Evolutionary conservation across 2,329 filamentous ascomycete species (phyloP), one percentile per base, ranked within the genome.

Genomic region (Penicillium concentricum): DNA sequence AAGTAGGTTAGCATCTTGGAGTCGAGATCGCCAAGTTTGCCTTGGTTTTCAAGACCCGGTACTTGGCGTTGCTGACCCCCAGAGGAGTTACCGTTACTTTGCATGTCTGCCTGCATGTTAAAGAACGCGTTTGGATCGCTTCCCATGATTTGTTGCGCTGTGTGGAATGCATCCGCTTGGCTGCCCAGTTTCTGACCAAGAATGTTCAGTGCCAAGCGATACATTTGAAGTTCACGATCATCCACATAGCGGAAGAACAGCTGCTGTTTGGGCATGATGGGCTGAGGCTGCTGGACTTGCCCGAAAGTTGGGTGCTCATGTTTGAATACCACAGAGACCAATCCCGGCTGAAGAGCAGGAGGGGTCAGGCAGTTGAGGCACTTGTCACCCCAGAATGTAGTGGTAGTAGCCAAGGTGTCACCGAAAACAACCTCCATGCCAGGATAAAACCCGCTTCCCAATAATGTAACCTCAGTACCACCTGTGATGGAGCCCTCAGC

Each of bases 341-440:
- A 78, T 5, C 90, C 89, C 1, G 87, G 80, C 28, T 84, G 80
- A 6, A 84, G 74, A 13, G 87, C 86, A 4, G 91, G 89, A 5
- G 91, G 91, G 10, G 92, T 79, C 44, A 92, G 79, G 66, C 90
- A 93, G 51, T 92, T 88, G 20, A 95, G 78, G n/a, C 89, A 89
- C 57, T 87, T 87, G 60, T 90, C 84, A 43, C 89, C 88, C 89
- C 89, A 93, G 70, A 84, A 94, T 0, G 89, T 91, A 1, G 90
- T 92, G 0, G 88, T 90, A 0, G 88, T 85, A 18, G 86, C 85
- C 45, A 83, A 77, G 16, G 78, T 80, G 59, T 88, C 85, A 20
- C 92, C 92, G 72, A 97, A 97, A 74, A 92, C 89, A 53, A 96
- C 90, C 60, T 92, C 89, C 60, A 95, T 82, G 1, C 86, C 86